Evolutionary conservation across 495 filamentous ascomycete species (phyloP).

Genomic region (Usnea hakonensis): DNA sequence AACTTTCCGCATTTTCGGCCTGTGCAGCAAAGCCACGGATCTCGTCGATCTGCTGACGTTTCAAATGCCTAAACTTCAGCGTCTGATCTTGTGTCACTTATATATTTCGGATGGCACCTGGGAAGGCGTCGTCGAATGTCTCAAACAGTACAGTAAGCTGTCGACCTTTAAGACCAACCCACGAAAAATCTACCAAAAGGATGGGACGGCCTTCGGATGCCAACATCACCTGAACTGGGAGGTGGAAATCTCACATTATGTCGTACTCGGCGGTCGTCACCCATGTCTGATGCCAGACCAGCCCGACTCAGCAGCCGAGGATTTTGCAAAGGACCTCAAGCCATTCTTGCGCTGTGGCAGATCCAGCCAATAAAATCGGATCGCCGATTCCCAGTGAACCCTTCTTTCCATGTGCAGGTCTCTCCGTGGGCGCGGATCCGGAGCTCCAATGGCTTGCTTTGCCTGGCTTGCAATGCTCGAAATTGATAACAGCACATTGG

Average conservation of each 20-base stretch:
- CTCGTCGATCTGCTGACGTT: neutral
- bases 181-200: too few relatives aligned
- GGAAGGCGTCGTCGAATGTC: neutral
- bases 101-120: neutral
- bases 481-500: too few relatives aligned
- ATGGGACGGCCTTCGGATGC: too few relatives aligned
- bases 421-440: too few relatives aligned
- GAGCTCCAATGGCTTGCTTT: too few relatives aligned
- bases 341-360: neutral
- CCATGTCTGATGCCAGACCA: neutral
- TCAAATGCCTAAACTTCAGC: neutral
- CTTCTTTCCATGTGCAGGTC: too few relatives aligned
- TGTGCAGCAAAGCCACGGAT: neutral
- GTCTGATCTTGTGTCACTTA: too few relatives aligned
- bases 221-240: too few relatives aligned
- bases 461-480: too few relatives aligned
- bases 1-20: neutral
- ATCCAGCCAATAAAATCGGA: too few relatives aligned
- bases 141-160: neutral
- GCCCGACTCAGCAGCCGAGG: neutral
- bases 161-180: neutral
- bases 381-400: too few relatives aligned
- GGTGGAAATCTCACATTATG: too few relatives aligned
- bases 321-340: neutral
- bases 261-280: neutral